A percentile compares a stretch with the other conserved stretches of the same genome.
Evolutionary conservation across 352 stramenopile species (phyloP).

Genomic region (Phytopythium cucurbitacearum): DNA sequence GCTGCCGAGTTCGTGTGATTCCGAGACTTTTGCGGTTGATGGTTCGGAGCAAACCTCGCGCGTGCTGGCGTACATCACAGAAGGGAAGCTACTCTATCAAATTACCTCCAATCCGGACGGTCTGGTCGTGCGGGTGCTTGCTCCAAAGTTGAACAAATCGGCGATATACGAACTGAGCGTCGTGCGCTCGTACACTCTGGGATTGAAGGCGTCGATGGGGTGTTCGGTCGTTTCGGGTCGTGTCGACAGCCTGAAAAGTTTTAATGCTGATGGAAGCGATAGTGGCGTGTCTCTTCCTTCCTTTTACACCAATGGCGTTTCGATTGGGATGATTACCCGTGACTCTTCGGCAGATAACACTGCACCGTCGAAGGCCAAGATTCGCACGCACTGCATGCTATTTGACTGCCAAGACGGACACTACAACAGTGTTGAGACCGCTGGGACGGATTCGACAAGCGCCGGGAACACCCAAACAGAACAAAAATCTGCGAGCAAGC

Average conservation of each 20-base stretch:
- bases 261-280: slow-evolving; percentile 1
- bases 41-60: too few species aligned
- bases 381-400: slow-evolving; percentile 31
- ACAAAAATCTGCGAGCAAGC: not conserved
- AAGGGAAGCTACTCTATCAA: slow-evolving; percentile 56
- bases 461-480: slow-evolving; percentile 5
- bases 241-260: slow-evolving; percentile 6
- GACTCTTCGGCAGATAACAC: slow-evolving; percentile 8
- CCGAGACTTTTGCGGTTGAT: too few species aligned
- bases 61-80: slow-evolving; percentile 35
- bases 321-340: slow-evolving; percentile 14
- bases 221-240: slow-evolving; percentile 11
- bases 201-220: slow-evolving; percentile 19
- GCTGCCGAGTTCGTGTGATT: too few species aligned
- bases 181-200: slow-evolving; percentile 27
- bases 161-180: slow-evolving; percentile 12
- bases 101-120: slow-evolving; percentile 28
- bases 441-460: not conserved
- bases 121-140: slow-evolving; percentile 42
- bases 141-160: slow-evolving; percentile 4
- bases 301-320: slow-evolving; percentile 29
- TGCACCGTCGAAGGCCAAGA: slow-evolving; percentile 1
- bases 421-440: slow-evolving; percentile 2
- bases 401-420: slow-evolving; percentile 46
- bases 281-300: slow-evolving; percentile 11